Evolutionary conservation across 495 filamentous ascomycete genomes (phyloP), one percentile per base, ranked within the genome.

Genomic region (Penicillium goetzii): DNA sequence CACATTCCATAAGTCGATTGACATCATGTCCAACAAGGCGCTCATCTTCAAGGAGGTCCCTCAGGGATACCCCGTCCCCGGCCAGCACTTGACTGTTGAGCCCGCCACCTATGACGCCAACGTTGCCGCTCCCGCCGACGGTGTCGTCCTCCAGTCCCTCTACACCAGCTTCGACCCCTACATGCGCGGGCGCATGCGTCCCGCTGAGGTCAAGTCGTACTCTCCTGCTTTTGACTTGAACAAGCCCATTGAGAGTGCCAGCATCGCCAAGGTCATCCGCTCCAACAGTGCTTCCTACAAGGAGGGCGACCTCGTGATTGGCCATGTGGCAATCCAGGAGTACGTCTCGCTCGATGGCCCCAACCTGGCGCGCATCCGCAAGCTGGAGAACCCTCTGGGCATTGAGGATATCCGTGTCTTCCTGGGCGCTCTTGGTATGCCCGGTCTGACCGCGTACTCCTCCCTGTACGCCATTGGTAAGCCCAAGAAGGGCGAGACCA

Each of bases 161-260:
- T 92, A 89, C 72, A 82, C 88, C 74, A 96, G 92, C 61, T 91
- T 89, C 76, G 93, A 97, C 78, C 93, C 93, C 9, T 97, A 97
- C 81, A 87, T 90, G 77, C 89, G 93, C 32, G 91, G 91, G 56
- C 84, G 85, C 56, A 85, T 86, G 84, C 78, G 82, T 38, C 47
- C 69, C 38, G 65, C 78, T 8, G 72, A 80, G 33, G 62, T 72
- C 66, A 85, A 89, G 71, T 91, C 88, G 4, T 93, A 92, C 78
- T 63, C 78, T 12, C 79, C 87, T 3, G 70, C 87, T 19, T 92
- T 82, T 70, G 59, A 59, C 0, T 74, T 92, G 30, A 76, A 80
- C 59, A 68, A 83, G 55, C 84, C 90, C 25, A 80, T 95, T 57
- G 69, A 74, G 58, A 91, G 84, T 73, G 60, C 66, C 56, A 75